Base-by-base conservation (phyloP, 2,329 filamentous ascomycete species). In the Penicillium sp. region DNA sequence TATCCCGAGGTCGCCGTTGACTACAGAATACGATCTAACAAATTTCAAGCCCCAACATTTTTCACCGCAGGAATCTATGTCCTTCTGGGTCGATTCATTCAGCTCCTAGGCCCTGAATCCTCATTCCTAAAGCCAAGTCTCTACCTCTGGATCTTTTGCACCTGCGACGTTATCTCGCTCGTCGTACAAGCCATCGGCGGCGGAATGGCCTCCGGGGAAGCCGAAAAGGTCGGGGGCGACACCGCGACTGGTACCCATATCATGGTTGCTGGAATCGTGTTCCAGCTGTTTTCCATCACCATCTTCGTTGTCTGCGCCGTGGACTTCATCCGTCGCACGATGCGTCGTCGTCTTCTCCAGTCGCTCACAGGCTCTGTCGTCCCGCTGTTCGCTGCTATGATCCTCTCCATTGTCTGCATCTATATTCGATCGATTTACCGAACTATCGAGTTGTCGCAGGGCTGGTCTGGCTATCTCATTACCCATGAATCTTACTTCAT, bases 201-300 rank as follows among this genome's bases (percentile, higher is more conserved):
- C 27, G 82, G 78, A 22, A 63, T 84, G 24, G 79, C 79, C 14
- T 76, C 76, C 29, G 61, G 45, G 16, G 71, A 62, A 54, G 79
- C 80, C 1, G 76, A 77, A 24, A 61, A 75, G 2, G 73, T 75
- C 9, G 62, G 67, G 29, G 81, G 81, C 31, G 60, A 74, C 46
- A 82, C 79, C 57, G 63, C 75, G n/a, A 69, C 69, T 10, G 80
- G 78, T 31, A 79, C 80, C 39, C 62, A 81, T 60, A 70, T 80
- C 51, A 77, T 80, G 65, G 75, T 82, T 42, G 79, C 78, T 1
- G 84, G 84, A 13, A 79, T 87, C 18, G 73, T 79, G n/a, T 77
- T 86, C 51, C 84, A 87, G 61, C 79, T 86, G 39, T 73, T 76
- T 52, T 79, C 81, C 5, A 78, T 86, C 51, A 73, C 78, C 31